Evolutionary conservation across 495 filamentous ascomycete species (phyloP), one percentile per base, ranked within the genome.

Genomic region (Neurospora sp.): DNA sequence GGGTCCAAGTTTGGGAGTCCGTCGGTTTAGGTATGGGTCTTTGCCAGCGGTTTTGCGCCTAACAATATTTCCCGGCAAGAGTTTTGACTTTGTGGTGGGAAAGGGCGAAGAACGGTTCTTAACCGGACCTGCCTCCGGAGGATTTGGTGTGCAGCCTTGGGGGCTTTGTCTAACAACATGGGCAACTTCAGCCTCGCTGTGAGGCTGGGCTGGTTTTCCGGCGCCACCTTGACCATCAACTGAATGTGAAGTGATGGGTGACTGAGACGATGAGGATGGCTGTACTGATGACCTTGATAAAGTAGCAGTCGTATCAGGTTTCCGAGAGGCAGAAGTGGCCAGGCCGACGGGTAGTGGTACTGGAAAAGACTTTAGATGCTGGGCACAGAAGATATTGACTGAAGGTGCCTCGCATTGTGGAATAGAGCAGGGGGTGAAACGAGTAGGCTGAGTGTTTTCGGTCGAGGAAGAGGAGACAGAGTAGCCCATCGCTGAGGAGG

Each of bases 1-100:
- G 69, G 68, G 53, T 65, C 53, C 12, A 78, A 38, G 68, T 70
- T 65, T 69, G 37, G 73, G 65, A 69, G 38, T 71, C 44, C 71
- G 74, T 65, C 53, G 14, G 14, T 65, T 65, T 6, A 65, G 27
- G 53, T 65, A 65, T 17, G 53, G 53, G 53, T 65, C 31, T 35
- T 65, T 65, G 7, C 27, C 53, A 7, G 53, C 53, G 3, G 53
- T 65, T 65, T 65, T 65, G 14, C 53, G 53, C 27, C 53, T 65
- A 8, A 65, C 53, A 65, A 65, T 31, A 35, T 35, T 35, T 65
- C 53, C 53, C 27, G 22, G 53, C 53, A 65, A 16, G 31, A 65
- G 27, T 65, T 65, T 65, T 8, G 53, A 65, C 53, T 35, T 65
- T 16, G 27, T 65, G 27, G 14, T 65, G 14, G 53, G 27, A 65